Conservation (phyloP, 164 flowering plant species). For the Annona cherimola region DNA sequence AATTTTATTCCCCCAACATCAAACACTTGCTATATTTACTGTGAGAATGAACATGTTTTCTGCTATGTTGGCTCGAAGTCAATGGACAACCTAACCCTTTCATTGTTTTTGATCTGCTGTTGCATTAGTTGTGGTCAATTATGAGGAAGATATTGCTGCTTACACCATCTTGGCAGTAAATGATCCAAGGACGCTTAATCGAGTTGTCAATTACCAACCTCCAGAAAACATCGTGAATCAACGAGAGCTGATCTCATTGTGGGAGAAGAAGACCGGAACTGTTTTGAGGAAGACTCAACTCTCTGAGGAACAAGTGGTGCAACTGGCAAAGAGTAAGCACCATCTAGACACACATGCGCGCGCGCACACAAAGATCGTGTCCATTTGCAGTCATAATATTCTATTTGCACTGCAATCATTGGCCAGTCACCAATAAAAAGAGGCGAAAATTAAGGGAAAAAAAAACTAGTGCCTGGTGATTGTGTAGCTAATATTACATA, state of each 20-base stretch:
- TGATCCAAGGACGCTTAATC: slow-evolving; percentile 31
- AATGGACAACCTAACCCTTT: neutral
- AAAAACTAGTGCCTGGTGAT: neutral
- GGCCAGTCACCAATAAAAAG: neutral
- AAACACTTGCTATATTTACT: neutral
- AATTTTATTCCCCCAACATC: neutral
- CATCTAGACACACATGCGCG: neutral
- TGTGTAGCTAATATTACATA: neutral
- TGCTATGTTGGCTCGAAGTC: no score
- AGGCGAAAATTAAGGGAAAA: neutral
- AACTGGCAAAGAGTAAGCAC: slow-evolving; percentile 6
- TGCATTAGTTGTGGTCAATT: slow-evolving; percentile 31
- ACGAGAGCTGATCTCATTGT: slow-evolving; percentile 28
- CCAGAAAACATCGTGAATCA: slow-evolving; percentile 28
- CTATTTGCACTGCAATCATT: neutral
- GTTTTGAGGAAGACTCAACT: slow-evolving; percentile 21
- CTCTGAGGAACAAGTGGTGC: slow-evolving; percentile 8
- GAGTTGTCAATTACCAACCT: slow-evolving; percentile 25
- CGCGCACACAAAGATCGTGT: neutral
- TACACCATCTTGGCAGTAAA: slow-evolving; percentile 30
- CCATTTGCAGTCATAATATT: neutral
- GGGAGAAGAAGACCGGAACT: slow-evolving; percentile 36
- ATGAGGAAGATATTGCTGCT: slow-evolving; percentile 34
- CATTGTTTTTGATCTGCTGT: neutral
- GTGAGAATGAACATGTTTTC: no score